Evolutionary conservation across 2,329 filamentous ascomycete species (phyloP), one percentile per base, ranked within the genome.

Genomic region (Escovopsis sp.): DNA sequence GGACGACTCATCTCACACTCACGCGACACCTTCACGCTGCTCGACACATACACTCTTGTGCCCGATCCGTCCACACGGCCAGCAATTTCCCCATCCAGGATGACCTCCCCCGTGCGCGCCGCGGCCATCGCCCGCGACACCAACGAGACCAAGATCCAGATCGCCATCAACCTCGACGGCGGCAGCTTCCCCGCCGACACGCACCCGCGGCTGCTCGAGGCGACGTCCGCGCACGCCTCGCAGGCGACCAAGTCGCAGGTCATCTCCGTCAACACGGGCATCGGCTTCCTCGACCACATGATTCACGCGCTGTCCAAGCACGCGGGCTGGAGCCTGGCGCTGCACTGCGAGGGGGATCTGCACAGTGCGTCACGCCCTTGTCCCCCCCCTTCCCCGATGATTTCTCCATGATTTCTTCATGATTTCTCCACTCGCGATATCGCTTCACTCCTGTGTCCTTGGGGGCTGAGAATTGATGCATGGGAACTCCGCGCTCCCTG

Each of bases 261-360:
- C 41, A 94, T 96, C 54, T 75, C 75, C 52, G 70, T 96, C 45
- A 78, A 84, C 67, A 94, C 88, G 0, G 90, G 90, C 44, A 93
- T 98, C 57, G 90, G 90, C 40, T 98, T 98, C 61, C 69, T 98
- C 38, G 90, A 98, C 63, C 90, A 98, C 66, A 96, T 98, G 88
- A 71, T 96, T 34, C 90, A 98, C 60, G 90, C 90, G 5, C 70
- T 96, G 37, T 83, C 90, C 34, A 96, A 98, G 62, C 90, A 98
- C 61, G 77, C 82, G 5, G 88, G 90, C 43, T 96, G 88, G 90
- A 90, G 81, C 63, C 61, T 98, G 48, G 76, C 76, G 23, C 65
- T 98, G 38, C 68, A 75, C 44, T 92, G 85, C 59, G 72, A 79
- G 56, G 90, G 90, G 36, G 90, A 98, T 61, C 63, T 96, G 35